Evolutionary conservation across 1,284 basidiomycete species (phyloP).

Genomic region (Irpex sp.): DNA sequence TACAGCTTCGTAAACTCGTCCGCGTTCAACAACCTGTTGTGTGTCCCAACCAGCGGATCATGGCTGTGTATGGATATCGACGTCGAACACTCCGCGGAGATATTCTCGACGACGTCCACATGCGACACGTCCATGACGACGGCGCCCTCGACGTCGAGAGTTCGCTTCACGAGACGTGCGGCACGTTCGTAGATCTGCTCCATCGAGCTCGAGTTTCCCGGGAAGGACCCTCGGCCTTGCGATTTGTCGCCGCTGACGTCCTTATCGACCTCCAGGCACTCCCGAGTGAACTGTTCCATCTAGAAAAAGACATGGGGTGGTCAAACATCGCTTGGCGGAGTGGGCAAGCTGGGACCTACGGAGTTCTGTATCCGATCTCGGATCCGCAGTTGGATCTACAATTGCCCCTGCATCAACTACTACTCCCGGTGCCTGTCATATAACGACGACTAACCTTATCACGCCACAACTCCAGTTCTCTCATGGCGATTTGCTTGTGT

Average conservation of each 20-base stretch:
- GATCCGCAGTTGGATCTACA: slow-evolving; percentile 81
- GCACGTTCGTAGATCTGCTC: slow-evolving; percentile 85
- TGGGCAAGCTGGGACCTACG: slow-evolving; percentile 33
- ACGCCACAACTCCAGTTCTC: slow-evolving; percentile 92
- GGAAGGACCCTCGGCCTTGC: slow-evolving; percentile 18
- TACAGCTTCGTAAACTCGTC: slow-evolving; percentile 72
- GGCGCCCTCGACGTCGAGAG: slow-evolving; percentile 88
- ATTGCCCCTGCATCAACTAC: background rate
- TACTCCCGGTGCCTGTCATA: slow-evolving; percentile 2
- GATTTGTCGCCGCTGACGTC: slow-evolving; percentile 34
- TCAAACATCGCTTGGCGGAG: background rate
- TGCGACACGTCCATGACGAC: slow-evolving; percentile 90
- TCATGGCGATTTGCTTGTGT: slow-evolving; percentile 77
- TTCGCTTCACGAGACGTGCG: slow-evolving; percentile 81
- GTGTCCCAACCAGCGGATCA: slow-evolving; percentile 36
- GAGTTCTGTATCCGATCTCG: slow-evolving; percentile 90
- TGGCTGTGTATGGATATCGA: slow-evolving; percentile 55
- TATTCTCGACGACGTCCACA: slow-evolving; percentile 80
- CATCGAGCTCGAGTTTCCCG: slow-evolving; percentile 48
- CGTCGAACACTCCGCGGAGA: slow-evolving; percentile 59
- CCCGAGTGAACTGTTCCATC: slow-evolving; percentile 94
- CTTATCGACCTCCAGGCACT: slow-evolving; percentile 89
- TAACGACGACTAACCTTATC: slow-evolving; percentile 63
- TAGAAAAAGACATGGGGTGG: slow-evolving; percentile 22
- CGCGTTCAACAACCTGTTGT: slow-evolving; percentile 45